phyloP scores from a whole-genome alignment of 495 filamentous ascomycete species.

The Xylaria curta region DNA sequence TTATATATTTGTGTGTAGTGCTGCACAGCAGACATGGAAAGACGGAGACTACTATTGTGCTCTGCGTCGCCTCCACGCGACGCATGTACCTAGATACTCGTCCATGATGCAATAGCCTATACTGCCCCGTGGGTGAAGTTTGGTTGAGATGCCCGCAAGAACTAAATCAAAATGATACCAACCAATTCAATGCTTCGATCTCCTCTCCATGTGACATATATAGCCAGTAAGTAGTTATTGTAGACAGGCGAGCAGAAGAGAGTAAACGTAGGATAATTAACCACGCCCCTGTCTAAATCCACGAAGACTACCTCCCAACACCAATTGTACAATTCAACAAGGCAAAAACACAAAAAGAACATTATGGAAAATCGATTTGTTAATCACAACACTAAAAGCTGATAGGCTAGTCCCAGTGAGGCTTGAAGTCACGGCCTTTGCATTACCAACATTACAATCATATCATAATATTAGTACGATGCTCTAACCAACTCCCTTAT shows the following conservation, averaged over 20 bases:
- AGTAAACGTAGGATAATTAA: neutral
- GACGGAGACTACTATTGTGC: conserved; percentile 8
- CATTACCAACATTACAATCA: conserved; percentile 1
- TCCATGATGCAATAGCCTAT: conserved; percentile 10
- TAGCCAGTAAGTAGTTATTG: neutral
- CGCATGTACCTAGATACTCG: conserved; percentile 20
- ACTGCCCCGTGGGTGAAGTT: conserved; percentile 14
- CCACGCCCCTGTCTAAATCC: no score
- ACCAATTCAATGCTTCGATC: neutral
- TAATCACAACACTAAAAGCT: neutral
- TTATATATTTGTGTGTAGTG: conserved; percentile 20
- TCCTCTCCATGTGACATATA: neutral
- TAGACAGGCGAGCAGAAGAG: neutral
- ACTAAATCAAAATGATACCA: conserved; percentile 9
- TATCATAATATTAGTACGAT: conserved; percentile 12
- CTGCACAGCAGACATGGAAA: neutral
- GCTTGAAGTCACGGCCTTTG: conserved; percentile 17
- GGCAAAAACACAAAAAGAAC: neutral
- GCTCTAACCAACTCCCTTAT: conserved; percentile 10
- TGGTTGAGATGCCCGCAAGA: conserved; percentile 3
- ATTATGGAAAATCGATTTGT: neutral
- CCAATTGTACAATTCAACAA: neutral
- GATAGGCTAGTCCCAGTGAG: neutral
- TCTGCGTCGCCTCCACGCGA: conserved; percentile 1
- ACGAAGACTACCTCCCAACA: no score